Base-by-base conservation (phyloP, 129 eudicot genomes). In the Dittrichia graveolens region DNA sequence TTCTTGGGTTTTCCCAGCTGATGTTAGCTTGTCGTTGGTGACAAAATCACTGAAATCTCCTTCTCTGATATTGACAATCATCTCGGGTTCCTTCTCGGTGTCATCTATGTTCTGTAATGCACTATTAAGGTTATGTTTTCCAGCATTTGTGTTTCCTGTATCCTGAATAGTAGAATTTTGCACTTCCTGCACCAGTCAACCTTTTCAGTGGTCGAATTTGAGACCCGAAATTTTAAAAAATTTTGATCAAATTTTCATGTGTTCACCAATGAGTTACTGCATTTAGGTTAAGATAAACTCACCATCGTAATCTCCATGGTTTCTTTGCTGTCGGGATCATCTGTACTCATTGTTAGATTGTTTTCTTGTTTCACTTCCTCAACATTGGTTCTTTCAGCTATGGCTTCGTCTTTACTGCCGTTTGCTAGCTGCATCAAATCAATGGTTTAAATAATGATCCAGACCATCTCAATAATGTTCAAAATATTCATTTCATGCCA, bases 161-260 rank as follows among this genome's bases (percentile, higher is more conserved):
- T 75, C 65, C 5, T 9, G 46, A 52, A 52, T 52, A 14, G 3
- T 18, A 41, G 75, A 54, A 42, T 44, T 56, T 12, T 43, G 50
- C 61, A 0, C 42, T 8, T 69, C 72, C 76, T 77, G 76, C 76
- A 50, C 58, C 57, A 44, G 52, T 65, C n/a, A 45, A 19, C 57
- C 43, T 24, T 53, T 58, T 57, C 8, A 71, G 42, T 12, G 52
- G 42, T 45, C 12, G 19, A 45, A 65, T 24, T 11, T 45, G 12
- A 2, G 61, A 42, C 12, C 3, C 14, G 12, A 37, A 38, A 37
- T 56, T 7, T 8, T 19, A 56, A 9, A 3, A 19, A 19, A n/a
- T 19, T 8, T 8, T 24, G 14, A 56, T 19, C 39, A 52, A 14
- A 52, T 55, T 24, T 55, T 24, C 40, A 56, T 24, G 8, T 59